Evolutionary conservation across 257 asterid genomes (phyloP).

Genomic region (Paulownia fortunei): DNA sequence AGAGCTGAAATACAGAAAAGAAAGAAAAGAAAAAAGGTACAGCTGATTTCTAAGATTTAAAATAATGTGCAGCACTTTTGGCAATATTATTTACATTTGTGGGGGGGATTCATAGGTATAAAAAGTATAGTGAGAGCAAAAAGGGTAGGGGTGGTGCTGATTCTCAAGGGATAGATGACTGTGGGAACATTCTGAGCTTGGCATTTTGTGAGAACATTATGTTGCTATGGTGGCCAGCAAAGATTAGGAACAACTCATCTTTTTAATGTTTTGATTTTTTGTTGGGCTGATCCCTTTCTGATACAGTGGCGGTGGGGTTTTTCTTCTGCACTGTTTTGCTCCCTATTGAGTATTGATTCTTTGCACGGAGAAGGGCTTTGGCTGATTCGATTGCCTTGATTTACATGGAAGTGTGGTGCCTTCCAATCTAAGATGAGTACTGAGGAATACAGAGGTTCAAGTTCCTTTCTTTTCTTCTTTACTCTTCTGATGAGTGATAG

Average conservation of each 20-base stretch:
- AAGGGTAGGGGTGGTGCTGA: conserved; percentile 53
- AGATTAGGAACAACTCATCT: conserved; percentile 69
- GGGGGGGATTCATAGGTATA: conserved; percentile 33
- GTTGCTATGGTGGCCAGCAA: conserved; percentile 82
- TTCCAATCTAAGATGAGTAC: conserved; percentile 37
- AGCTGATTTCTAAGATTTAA: conserved; percentile 17
- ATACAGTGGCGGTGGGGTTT: conserved; percentile 31
- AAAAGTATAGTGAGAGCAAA: conserved; percentile 22
- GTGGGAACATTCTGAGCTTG: conserved; percentile 70
- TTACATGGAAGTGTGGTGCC: conserved; percentile 21
- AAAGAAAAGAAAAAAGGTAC: neutral
- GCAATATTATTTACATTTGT: neutral
- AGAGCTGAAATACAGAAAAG: conserved; percentile 43
- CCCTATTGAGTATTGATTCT: conserved; percentile 29
- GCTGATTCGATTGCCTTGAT: conserved; percentile 39
- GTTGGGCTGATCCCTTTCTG: conserved; percentile 33
- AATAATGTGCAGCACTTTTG: neutral
- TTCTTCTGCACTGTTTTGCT: conserved; percentile 32
- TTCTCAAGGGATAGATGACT: conserved; percentile 51
- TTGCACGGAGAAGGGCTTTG: conserved; percentile 22
- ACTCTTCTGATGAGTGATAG: neutral
- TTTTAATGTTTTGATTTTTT: conserved; percentile 50
- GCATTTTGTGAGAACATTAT: conserved; percentile 72
- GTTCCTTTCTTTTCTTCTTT: conserved; percentile 14
- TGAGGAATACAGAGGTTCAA: neutral